A percentile compares a stretch with the other conserved stretches of the same genome.
These are phyloP conservation scores for Tremella yokohamensis DNA, from an alignment of 768 basidiomycete species.

Conservation along the genomic window DNA sequence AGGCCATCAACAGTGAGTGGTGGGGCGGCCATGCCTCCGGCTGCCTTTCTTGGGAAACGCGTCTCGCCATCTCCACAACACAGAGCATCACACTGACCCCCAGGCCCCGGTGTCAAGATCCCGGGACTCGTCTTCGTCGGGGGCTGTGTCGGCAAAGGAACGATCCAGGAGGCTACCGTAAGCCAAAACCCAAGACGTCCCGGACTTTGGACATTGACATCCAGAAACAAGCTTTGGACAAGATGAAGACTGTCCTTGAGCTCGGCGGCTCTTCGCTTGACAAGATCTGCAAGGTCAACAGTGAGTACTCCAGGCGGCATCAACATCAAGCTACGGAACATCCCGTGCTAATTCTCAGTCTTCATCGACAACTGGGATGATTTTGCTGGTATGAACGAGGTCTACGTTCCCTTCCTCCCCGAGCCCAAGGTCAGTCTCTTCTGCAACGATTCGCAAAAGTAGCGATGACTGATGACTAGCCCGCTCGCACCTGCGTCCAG, in stretches of 20 bases:
- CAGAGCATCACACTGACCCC: background rate
- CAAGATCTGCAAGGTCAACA: conserved; percentile 23
- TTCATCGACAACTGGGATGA: conserved; percentile 18
- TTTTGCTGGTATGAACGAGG: conserved; percentile 21
- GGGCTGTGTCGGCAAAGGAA: conserved; percentile 38
- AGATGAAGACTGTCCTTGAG: conserved; percentile 37
- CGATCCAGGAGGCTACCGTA: conserved; percentile 39
- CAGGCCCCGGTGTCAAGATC: conserved; percentile 40
- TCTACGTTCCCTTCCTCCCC: conserved; percentile 14
- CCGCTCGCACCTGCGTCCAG: conserved; percentile 19
- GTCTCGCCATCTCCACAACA: too few relatives aligned
- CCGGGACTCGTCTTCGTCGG: conserved; percentile 43
- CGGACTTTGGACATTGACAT: background rate
- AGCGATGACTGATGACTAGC: background rate
- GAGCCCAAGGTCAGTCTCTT: background rate
- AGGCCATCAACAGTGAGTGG: conserved; percentile 41
- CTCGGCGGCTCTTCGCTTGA: conserved; percentile 37
- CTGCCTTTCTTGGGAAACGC: too few relatives aligned
- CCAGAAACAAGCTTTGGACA: conserved; percentile 7
- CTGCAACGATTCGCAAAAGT: background rate
- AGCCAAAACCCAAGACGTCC: conserved; percentile 2
- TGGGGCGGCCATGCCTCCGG: too few relatives aligned
- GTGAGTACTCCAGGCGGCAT: background rate
- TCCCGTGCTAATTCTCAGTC: background rate
- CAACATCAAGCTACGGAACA: background rate